Evolutionary conservation across 1,139 yeast genomes (phyloP).

Genomic region (Pichia terricola): DNA sequence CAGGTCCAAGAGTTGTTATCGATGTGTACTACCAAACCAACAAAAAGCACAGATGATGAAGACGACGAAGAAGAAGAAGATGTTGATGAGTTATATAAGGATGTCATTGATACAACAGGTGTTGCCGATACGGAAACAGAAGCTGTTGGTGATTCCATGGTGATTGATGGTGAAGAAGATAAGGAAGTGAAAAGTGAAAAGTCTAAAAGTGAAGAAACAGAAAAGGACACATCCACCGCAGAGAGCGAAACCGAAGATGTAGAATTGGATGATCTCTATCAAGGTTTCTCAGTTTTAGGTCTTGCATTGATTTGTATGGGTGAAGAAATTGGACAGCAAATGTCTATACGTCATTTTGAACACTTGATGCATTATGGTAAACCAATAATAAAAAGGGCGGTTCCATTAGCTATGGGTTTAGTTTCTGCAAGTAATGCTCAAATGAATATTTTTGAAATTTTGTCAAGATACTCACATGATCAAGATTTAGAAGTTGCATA

Average conservation of each 20-base stretch:
- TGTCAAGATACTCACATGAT: conserved; percentile 94
- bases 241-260: conserved; percentile 5
- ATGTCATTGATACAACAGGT: conserved; percentile 4
- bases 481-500: conserved; percentile 90
- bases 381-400: conserved; percentile 83
- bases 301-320: conserved; percentile 95
- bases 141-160: conserved; percentile 20
- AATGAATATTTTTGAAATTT: conserved; percentile 93
- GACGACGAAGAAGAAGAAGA: conserved; percentile 36
- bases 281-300: conserved; percentile 90
- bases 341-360: conserved; percentile 94
- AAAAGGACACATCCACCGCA: conserved; percentile 10
- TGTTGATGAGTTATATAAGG: conserved; percentile 19
- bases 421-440: conserved; percentile 91
- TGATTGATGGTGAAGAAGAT: conserved; percentile 5
- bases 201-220: conserved; percentile 20
- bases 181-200: conserved; percentile 14
- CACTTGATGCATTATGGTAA: conserved; percentile 98
- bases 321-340: conserved; percentile 95
- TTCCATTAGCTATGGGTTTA: conserved; percentile 95
- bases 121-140: conserved; percentile 7
- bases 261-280: conserved; percentile 52
- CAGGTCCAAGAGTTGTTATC: conserved; percentile 88
- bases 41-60: conserved; percentile 37
- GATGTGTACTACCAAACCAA: conserved; percentile 57